Base-by-base conservation (phyloP, 345 rosid species). In the Lumnitzera racemosa region DNA sequence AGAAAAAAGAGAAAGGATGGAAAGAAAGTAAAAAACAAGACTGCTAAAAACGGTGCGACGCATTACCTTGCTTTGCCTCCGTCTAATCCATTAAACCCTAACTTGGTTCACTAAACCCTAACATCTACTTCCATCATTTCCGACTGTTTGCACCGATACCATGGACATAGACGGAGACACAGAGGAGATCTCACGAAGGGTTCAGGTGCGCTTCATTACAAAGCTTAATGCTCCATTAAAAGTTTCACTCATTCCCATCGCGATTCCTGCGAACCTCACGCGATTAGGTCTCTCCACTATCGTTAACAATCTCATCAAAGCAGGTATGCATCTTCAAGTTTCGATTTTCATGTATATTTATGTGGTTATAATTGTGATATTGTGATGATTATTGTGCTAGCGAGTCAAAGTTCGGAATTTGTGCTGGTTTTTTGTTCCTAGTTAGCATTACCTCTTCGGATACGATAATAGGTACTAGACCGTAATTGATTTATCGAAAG, bases 121-220 rank as follows among this genome's bases (percentile, higher is more conserved):
- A 36, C 43, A 0, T 24, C 31, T 3, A 24, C 12, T 9, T 23
- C 20, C 20, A 11, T 29, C 47, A 15, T 62, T 66, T 20, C 10
- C 24, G n/a, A 27, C 31, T 2, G 58, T 0, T 15, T 0, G 3
- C 47, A 53, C 24, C 10, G 31, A 49, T 7, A 41, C 47, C n/a
- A n/a, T 72, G 80, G 74, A 66, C 11, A 61, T 63, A 50, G 75
- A 76, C n/a, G 47, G 31, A 7, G 72, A 67, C 47, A 23, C 29
- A 17, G 74, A 70, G 49, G 80, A 59, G 16, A 58, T 41, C 17
- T 76, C 79, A 12, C 75, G 81, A 75, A 78, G 78, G 57, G 61
- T 90, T 51, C 95, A 88, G 58, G 97, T 81, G n/a, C 85, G 92
- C 55, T 90, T 95, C 70, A 71, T 88, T 13, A 95, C 99, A 27